Evolutionary conservation across 2,329 filamentous ascomycete species (phyloP).

Genomic region (Calonectria ilicicola): DNA sequence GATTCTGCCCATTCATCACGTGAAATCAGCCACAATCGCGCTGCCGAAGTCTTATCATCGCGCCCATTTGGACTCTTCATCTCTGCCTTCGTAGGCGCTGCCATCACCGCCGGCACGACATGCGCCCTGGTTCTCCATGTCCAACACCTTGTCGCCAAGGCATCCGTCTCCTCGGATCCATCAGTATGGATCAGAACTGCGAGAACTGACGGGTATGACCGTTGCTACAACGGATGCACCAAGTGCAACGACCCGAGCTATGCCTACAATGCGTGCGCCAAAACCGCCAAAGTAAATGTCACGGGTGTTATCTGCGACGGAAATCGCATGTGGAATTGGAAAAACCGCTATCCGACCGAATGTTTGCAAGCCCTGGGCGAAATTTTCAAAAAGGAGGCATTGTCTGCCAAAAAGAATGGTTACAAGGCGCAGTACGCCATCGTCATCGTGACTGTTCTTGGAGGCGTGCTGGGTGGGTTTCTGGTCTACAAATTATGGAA

Average conservation of each 20-base stretch:
- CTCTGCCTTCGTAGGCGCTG: not conserved
- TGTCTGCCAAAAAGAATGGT: not conserved
- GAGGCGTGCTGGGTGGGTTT: not conserved
- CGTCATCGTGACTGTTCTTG: not conserved
- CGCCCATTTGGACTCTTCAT: not conserved
- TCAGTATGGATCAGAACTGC: not conserved
- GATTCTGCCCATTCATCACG: not conserved
- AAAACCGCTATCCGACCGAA: not conserved
- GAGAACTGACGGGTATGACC: not conserved
- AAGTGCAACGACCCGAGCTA: not conserved
- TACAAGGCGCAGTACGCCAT: not conserved
- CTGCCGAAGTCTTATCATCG: not conserved
- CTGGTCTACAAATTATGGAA: not conserved
- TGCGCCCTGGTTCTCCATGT: not conserved
- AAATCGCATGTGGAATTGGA: slow-evolving; percentile 2
- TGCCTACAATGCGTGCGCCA: not conserved
- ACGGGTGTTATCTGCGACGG: not conserved
- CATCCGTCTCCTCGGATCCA: not conserved
- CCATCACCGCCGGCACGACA: not conserved
- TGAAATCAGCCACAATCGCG: not conserved
- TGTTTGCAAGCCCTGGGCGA: not conserved
- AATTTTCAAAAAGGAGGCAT: not conserved
- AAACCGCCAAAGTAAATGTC: not conserved
- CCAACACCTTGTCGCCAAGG: not conserved
- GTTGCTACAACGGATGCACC: not conserved